Percentiles rank a stretch among this genome's conserved stretches.
Conservation (phyloP, 2,329 filamentous ascomycete species). For the Verticillium klebahnii region DNA sequence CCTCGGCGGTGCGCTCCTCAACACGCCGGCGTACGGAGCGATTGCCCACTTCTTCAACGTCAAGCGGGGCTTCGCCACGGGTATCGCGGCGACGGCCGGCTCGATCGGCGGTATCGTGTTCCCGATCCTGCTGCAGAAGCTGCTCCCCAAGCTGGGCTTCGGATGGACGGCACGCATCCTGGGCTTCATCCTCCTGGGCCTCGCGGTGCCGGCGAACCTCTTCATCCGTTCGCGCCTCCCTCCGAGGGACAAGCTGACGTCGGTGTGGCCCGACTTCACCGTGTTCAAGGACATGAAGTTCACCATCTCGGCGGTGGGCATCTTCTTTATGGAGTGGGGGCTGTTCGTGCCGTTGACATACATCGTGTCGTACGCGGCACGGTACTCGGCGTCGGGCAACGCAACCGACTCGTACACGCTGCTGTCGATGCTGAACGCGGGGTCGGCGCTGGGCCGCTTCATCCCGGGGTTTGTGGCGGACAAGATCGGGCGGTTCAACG, state of each 20-base stretch:
- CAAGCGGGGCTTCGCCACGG: conserved; percentile 73
- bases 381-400: conserved; percentile 59
- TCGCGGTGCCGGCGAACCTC: conserved; percentile 41
- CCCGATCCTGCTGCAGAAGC: conserved; percentile 39
- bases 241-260: conserved; percentile 34
- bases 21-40: conserved; percentile 69
- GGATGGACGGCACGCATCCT: conserved; percentile 45
- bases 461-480: conserved; percentile 74
- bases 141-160: conserved; percentile 43
- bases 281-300: conserved; percentile 60
- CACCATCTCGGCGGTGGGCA: conserved; percentile 53
- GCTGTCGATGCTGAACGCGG: conserved; percentile 76
- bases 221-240: conserved; percentile 51
- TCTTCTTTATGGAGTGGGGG: conserved; percentile 69
- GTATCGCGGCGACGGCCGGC: conserved; percentile 72
- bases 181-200: conserved; percentile 42
- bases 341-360: conserved; percentile 73
- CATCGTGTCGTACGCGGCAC: conserved; percentile 65
- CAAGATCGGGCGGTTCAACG: conserved; percentile 73
- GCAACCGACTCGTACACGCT: conserved; percentile 64
- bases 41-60: conserved; percentile 75
- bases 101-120: conserved; percentile 67
- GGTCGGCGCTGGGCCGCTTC: conserved; percentile 71
- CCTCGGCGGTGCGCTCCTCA: conserved; percentile 68
- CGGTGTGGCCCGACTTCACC: conserved; percentile 52